phyloP scores from a whole-genome alignment of 176 grass and related monocot genomes.

The Avena sativa region DNA sequence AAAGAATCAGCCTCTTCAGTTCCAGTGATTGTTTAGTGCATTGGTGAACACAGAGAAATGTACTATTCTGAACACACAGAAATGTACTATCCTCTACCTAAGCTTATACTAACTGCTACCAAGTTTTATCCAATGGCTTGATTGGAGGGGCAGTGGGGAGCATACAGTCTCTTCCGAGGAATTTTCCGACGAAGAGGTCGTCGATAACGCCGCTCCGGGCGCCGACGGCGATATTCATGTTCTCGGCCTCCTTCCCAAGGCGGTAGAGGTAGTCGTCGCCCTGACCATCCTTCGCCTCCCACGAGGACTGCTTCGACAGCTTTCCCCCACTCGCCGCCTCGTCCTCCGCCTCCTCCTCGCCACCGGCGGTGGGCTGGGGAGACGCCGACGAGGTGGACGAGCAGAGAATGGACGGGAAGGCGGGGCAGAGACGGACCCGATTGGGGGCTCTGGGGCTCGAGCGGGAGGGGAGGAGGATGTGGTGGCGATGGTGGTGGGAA shows the following conservation, averaged over 20 bases:
- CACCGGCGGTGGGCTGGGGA: slow-evolving; percentile 41
- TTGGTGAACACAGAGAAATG: background rate
- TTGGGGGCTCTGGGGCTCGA: background rate
- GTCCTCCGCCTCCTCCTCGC: slow-evolving; percentile 18
- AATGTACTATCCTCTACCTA: background rate
- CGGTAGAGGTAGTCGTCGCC: slow-evolving; percentile 91
- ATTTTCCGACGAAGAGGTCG: slow-evolving; percentile 83
- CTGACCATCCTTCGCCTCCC: slow-evolving; percentile 67
- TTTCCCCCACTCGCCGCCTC: background rate
- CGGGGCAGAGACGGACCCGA: background rate
- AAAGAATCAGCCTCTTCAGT: background rate
- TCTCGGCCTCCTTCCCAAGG: slow-evolving; percentile 88
- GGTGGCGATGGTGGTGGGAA: background rate
- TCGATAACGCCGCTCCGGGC: slow-evolving; percentile 75
- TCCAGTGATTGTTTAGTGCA: background rate
- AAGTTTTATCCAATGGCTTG: background rate
- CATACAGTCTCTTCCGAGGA: slow-evolving; percentile 86
- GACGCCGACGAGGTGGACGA: slow-evolving; percentile 16
- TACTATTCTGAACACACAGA: slow-evolving; percentile 8
- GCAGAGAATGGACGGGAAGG: slow-evolving; percentile 31
- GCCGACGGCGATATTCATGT: slow-evolving; percentile 83
- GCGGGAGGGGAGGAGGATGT: background rate
- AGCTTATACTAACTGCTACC: background rate
- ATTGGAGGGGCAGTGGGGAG: background rate
- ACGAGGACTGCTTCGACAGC: slow-evolving; percentile 78